phyloP scores from a whole-genome alignment of 176 grass and related monocot genomes.

The Oryza rufipogon region DNA sequence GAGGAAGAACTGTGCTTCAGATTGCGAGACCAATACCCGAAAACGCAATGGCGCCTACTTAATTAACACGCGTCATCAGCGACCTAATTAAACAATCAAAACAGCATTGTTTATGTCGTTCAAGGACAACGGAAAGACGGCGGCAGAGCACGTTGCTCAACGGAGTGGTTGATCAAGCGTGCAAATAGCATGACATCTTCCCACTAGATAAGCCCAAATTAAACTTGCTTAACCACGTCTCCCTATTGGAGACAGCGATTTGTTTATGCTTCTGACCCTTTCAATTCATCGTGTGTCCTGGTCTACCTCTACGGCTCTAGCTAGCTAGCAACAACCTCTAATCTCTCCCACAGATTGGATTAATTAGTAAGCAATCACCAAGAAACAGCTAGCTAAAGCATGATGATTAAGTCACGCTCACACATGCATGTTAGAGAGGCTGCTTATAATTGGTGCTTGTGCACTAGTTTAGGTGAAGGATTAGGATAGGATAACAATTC shows the following conservation, averaged over 20 bases:
- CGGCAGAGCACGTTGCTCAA: slow-evolving; percentile 15
- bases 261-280: slow-evolving; percentile 16
- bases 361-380: slow-evolving; percentile 9
- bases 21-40: not conserved
- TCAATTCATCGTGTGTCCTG: not conserved
- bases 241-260: slow-evolving; percentile 45
- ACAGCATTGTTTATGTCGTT: not conserved
- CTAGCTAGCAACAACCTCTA: not conserved
- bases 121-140: not conserved
- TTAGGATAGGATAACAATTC: not conserved
- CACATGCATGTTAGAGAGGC: not conserved
- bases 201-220: not conserved
- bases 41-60: not conserved
- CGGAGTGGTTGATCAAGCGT: slow-evolving; percentile 5
- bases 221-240: slow-evolving; percentile 9
- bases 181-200: not conserved
- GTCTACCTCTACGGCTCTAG: slow-evolving; percentile 40
- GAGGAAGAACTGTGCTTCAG: not conserved
- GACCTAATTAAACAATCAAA: not conserved
- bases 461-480: not conserved
- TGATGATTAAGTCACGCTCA: not conserved
- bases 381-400: not conserved
- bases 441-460: not conserved
- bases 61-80: slow-evolving; percentile 10
- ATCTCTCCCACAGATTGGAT: slow-evolving; percentile 12